Conservation (phyloP, 257 asterid genomes). For the Ophiorrhiza pumila region DNA sequence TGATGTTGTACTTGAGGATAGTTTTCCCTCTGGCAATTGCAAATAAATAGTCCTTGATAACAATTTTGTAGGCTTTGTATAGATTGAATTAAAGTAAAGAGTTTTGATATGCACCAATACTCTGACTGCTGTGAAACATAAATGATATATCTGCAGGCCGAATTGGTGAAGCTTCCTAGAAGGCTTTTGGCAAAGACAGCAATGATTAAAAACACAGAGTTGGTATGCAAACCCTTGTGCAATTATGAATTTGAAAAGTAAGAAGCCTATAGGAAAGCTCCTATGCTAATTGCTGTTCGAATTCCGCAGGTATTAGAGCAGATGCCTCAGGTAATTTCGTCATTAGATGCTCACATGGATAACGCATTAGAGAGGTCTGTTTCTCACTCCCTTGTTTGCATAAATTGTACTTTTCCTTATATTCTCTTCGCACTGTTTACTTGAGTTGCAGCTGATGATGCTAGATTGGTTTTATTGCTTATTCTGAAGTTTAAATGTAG, state of each 20-base stretch:
- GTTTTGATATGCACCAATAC: not conserved
- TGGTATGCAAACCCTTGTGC: constrained; percentile 32
- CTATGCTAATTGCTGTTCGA: constrained; percentile 17
- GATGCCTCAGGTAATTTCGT: constrained; percentile 70
- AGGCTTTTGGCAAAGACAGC: constrained; percentile 68
- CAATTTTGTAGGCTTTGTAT: not conserved
- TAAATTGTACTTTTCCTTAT: not conserved
- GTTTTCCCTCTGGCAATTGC: not conserved
- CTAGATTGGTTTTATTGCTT: not conserved
- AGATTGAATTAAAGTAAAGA: not conserved
- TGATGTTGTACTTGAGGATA: not conserved
- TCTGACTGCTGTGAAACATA: not conserved
- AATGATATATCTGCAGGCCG: constrained; percentile 41
- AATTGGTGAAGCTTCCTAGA: constrained; percentile 69
- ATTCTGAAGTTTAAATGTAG: not conserved
- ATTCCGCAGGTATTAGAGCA: constrained; percentile 58
- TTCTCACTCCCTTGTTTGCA: not conserved
- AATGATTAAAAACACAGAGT: constrained; percentile 57
- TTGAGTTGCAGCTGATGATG: not conserved
- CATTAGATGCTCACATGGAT: constrained; percentile 74
- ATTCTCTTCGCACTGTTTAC: not conserved
- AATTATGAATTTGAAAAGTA: constrained; percentile 11
- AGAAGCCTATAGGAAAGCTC: constrained; percentile 14
- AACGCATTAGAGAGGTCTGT: constrained; percentile 60
- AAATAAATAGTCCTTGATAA: not conserved